phyloP scores from a whole-genome alignment of 2,329 filamentous ascomycete genomes.

The Fusarium camptoceras region DNA sequence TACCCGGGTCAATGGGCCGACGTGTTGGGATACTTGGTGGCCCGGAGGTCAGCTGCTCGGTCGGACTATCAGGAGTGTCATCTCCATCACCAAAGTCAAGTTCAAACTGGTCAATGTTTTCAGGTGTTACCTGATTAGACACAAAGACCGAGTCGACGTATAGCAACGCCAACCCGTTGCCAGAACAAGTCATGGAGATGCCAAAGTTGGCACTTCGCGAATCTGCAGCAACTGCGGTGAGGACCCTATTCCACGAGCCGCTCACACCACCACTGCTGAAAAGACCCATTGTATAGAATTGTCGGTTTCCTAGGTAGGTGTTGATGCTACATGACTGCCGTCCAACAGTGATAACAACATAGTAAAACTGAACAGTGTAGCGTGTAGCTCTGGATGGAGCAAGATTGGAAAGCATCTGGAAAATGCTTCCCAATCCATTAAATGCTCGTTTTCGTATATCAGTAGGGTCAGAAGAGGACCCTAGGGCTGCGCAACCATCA shows the following conservation, averaged over 20 bases:
- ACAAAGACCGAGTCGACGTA: slow-evolving; percentile 24
- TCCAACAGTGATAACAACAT: neutral
- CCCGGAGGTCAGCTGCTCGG: neutral
- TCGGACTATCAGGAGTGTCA: neutral
- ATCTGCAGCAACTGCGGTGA: neutral
- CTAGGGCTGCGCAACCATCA: slow-evolving; percentile 16
- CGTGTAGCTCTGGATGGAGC: neutral
- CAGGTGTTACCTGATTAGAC: slow-evolving; percentile 28
- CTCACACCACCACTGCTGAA: neutral
- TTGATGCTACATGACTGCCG: neutral
- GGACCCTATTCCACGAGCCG: slow-evolving; percentile 7
- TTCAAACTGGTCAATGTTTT: slow-evolving; percentile 10
- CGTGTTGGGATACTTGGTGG: neutral
- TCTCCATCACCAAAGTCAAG: neutral
- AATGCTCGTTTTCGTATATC: slow-evolving; percentile 6
- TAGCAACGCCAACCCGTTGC: neutral
- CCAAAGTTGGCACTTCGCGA: slow-evolving; percentile 1
- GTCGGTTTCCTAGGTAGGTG: neutral
- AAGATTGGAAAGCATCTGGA: neutral
- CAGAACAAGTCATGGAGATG: slow-evolving; percentile 5
- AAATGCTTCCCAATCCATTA: neutral
- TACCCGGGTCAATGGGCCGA: neutral
- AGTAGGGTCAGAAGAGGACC: neutral
- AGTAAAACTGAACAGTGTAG: slow-evolving; percentile 27
- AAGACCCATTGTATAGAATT: slow-evolving; percentile 10